These are phyloP conservation scores for Epithemia pelagica DNA, from an alignment of 108 stramenopile species.

Conservation along the genomic window DNA sequence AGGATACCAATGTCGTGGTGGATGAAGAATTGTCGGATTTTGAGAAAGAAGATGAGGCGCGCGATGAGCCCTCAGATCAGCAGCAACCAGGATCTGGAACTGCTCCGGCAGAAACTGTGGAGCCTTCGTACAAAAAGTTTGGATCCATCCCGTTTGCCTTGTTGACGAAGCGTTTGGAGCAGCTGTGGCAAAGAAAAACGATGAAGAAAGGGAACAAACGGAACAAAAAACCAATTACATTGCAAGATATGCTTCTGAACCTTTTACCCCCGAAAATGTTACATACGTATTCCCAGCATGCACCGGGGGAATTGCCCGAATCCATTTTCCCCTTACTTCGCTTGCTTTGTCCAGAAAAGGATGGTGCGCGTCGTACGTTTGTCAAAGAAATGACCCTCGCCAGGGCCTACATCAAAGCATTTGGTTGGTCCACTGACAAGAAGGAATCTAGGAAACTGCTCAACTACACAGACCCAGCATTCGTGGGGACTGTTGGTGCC, in stretches of 20 bases:
- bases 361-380: slow-evolving; percentile 40
- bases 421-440: slow-evolving; percentile 31
- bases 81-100: slow-evolving; percentile 16
- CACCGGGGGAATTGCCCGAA: slow-evolving; percentile 15
- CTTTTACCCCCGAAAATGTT: slow-evolving; percentile 26
- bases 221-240: slow-evolving; percentile 9
- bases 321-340: slow-evolving; percentile 63
- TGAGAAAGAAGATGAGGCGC: slow-evolving; percentile 13
- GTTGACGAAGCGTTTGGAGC: slow-evolving; percentile 50
- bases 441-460: slow-evolving; percentile 40
- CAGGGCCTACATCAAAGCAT: slow-evolving; percentile 50
- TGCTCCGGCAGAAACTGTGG: slow-evolving; percentile 22
- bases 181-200: slow-evolving; percentile 31
- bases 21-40: slow-evolving; percentile 1
- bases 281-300: not conserved
- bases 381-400: slow-evolving; percentile 70
- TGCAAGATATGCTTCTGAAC: slow-evolving; percentile 30
- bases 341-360: slow-evolving; percentile 61
- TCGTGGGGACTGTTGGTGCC: slow-evolving; percentile 31
- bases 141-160: slow-evolving; percentile 41
- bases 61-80: slow-evolving; percentile 22
- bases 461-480: slow-evolving; percentile 46
- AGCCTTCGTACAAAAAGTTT: slow-evolving; percentile 52
- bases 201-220: slow-evolving; percentile 11
- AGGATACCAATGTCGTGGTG: slow-evolving; percentile 1